These are phyloP conservation scores for Cyberlindnera samutprakarnensis DNA, from an alignment of 805 yeast genomes.

Conservation along the genomic window DNA sequence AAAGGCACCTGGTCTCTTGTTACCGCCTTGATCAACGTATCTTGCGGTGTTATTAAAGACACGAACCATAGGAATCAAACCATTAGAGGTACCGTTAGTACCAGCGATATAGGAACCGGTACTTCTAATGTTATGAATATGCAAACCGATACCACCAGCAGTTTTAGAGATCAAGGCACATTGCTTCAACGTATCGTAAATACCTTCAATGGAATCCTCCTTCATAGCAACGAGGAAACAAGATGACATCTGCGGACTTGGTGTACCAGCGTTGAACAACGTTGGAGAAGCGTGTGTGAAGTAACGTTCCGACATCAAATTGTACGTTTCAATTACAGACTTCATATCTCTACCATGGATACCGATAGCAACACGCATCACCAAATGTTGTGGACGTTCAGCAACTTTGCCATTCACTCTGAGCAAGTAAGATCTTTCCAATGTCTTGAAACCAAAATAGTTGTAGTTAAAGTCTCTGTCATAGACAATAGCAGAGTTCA, in stretches of 20 bases:
- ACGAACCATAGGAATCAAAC: conserved; percentile 92
- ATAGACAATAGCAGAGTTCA: conserved; percentile 67
- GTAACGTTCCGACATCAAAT: conserved; percentile 77
- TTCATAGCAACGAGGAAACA: conserved; percentile 89
- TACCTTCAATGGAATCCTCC: conserved; percentile 94
- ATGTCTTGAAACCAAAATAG: conserved; percentile 89
- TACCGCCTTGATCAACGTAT: conserved; percentile 97
- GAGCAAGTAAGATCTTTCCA: conserved; percentile 78
- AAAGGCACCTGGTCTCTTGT: conserved; percentile 96
- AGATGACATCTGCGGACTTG: conserved; percentile 78
- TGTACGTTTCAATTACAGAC: conserved; percentile 72
- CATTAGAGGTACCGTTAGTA: conserved; percentile 88
- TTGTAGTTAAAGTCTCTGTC: conserved; percentile 74
- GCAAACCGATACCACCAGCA: conserved; percentile 94
- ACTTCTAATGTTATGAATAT: conserved; percentile 79
- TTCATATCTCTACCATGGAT: conserved; percentile 69
- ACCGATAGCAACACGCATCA: conserved; percentile 89
- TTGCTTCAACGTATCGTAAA: conserved; percentile 80
- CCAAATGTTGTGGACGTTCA: conserved; percentile 88
- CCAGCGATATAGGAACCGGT: conserved; percentile 86
- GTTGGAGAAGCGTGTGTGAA: conserved; percentile 97
- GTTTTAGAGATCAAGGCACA: conserved; percentile 88
- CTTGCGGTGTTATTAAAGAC: conserved; percentile 95
- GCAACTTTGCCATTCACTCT: conserved; percentile 57
- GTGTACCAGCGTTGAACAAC: conserved; percentile 87